Percentiles rank a stretch among this genome's conserved stretches.
phyloP scores from a whole-genome alignment of 306 rosid genomes.

The Coriaria nepalensis region DNA sequence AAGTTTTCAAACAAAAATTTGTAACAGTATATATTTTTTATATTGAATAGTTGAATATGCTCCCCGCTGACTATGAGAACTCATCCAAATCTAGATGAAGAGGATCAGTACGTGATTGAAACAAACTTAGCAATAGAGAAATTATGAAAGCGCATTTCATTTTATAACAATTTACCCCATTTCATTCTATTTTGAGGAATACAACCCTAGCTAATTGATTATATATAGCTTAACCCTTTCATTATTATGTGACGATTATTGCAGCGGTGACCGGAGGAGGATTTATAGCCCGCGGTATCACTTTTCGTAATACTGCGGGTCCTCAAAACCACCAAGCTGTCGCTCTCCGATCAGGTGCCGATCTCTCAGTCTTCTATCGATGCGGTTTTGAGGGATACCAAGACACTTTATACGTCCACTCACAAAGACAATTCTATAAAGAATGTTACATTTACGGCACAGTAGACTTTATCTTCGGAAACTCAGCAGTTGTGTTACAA shows the following conservation, averaged over 20 bases:
- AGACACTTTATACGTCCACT: constrained; percentile 48
- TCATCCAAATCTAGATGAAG: too few relatives aligned
- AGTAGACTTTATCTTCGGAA: constrained; percentile 50
- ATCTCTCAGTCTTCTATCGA: constrained; percentile 36
- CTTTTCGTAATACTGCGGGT: constrained; percentile 43
- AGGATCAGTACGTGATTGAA: too few relatives aligned
- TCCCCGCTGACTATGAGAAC: too few relatives aligned
- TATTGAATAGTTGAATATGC: too few relatives aligned
- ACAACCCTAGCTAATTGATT: too few relatives aligned
- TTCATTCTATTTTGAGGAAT: too few relatives aligned
- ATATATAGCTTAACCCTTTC: neutral
- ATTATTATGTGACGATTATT: neutral
- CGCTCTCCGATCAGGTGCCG: constrained; percentile 41
- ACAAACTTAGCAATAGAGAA: too few relatives aligned
- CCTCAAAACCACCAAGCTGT: constrained; percentile 52
- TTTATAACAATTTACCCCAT: too few relatives aligned
- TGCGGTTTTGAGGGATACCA: constrained; percentile 50
- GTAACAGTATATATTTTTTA: too few relatives aligned
- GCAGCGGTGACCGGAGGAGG: constrained; percentile 39
- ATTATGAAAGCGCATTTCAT: too few relatives aligned
- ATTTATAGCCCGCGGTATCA: constrained; percentile 40
- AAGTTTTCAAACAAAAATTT: too few relatives aligned
- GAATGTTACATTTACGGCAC: constrained; percentile 45
- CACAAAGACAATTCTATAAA: constrained; percentile 43
- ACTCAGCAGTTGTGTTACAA: constrained; percentile 34